Percentiles rank a stretch among this genome's conserved stretches.
phyloP scores from a whole-genome alignment of 305 asterid species.

The Solanum chacoense region DNA sequence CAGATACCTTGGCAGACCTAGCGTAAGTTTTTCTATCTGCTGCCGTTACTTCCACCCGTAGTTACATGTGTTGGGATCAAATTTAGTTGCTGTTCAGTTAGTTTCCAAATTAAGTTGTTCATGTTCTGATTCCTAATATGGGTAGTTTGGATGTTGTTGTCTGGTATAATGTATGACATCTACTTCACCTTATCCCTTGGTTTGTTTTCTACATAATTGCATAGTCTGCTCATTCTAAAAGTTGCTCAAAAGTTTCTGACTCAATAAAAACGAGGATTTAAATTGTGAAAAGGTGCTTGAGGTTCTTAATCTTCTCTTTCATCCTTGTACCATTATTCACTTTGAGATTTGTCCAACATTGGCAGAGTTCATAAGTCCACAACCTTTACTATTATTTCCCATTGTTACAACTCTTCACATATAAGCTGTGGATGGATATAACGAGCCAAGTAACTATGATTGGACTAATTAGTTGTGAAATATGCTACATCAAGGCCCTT shows the following conservation, averaged over 20 bases:
- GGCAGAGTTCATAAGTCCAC: neutral
- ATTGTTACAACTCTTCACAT: neutral
- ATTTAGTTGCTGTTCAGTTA: neutral
- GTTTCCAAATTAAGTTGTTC: neutral
- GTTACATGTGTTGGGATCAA: neutral
- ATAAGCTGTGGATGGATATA: neutral
- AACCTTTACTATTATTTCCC: neutral
- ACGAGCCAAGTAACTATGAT: neutral
- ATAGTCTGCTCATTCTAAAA: neutral
- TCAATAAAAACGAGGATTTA: neutral
- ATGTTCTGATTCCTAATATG: neutral
- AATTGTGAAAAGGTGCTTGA: neutral
- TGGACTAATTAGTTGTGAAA: neutral
- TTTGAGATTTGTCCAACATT: neutral
- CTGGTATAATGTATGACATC: neutral
- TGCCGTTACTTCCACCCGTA: neutral
- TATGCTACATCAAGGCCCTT: neutral
- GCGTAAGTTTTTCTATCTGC: constrained; percentile 48
- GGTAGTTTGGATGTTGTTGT: neutral
- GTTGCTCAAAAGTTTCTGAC: neutral
- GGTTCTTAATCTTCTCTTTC: neutral
- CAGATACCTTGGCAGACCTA: constrained; percentile 54
- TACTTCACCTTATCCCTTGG: neutral
- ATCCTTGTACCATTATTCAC: neutral
- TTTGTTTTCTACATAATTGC: neutral